phyloP scores from a whole-genome alignment of 257 asterid species.

The Misopates orontium region DNA sequence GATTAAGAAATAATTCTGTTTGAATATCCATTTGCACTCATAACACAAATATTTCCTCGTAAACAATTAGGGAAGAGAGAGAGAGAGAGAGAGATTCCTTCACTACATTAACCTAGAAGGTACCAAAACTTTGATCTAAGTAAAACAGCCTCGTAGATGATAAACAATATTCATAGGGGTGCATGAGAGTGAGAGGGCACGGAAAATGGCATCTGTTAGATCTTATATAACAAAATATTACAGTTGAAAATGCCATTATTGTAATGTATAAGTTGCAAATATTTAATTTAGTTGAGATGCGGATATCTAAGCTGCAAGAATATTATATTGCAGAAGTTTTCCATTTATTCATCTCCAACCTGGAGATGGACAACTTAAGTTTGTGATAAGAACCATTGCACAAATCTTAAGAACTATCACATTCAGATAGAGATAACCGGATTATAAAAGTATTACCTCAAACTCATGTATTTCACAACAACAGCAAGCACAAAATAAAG shows the following conservation, averaged over 20 bases:
- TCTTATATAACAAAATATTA: slow-evolving; percentile 19
- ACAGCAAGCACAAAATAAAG: no score
- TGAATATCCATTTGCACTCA: no score
- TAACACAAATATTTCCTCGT: no score
- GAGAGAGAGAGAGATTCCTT: no score
- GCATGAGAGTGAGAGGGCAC: slow-evolving; percentile 2
- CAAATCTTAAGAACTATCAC: no score
- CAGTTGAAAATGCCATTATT: slow-evolving; percentile 5
- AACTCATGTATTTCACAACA: background rate
- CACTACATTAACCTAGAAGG: background rate
- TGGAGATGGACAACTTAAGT: slow-evolving; percentile 23
- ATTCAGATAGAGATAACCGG: no score
- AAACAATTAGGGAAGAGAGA: background rate
- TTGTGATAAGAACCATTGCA: slow-evolving; percentile 2
- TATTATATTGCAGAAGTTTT: slow-evolving; percentile 30
- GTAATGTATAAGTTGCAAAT: background rate
- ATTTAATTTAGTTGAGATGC: background rate
- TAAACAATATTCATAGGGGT: background rate
- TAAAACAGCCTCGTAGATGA: background rate
- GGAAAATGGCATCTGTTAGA: slow-evolving; percentile 9
- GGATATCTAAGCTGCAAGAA: slow-evolving; percentile 20
- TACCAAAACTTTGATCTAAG: background rate
- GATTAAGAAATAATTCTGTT: no score
- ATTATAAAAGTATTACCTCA: background rate
- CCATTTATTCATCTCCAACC: slow-evolving; percentile 28